Conservation (phyloP, 306 rosid genomes). For the Begonia masoniana region DNA sequence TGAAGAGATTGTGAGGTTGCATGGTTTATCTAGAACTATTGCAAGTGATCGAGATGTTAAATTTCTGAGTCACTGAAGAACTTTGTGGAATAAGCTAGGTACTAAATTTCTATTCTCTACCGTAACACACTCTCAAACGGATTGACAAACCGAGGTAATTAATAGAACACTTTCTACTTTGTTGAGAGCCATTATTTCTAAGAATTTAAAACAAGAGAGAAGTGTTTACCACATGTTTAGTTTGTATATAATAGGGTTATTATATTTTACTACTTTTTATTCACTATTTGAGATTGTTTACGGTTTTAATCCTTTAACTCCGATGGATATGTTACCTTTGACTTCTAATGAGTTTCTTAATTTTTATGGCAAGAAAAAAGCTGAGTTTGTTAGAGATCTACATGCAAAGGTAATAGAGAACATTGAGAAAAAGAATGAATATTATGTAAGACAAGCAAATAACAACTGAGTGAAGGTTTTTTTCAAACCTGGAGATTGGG, state of each 20-base stretch:
- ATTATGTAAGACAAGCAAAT: too few relatives aligned
- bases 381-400: too few relatives aligned
- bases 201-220: background rate
- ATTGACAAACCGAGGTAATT: background rate
- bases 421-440: too few relatives aligned
- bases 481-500: too few relatives aligned
- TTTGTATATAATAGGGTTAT: background rate
- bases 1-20: background rate
- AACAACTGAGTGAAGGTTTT: too few relatives aligned
- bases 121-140: background rate
- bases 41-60: background rate
- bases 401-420: too few relatives aligned
- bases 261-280: background rate
- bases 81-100: background rate
- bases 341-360: background rate
- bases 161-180: background rate
- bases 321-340: background rate
- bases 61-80: constrained; percentile 4
- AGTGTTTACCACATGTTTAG: background rate
- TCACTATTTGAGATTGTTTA: background rate
- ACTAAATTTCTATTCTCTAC: background rate
- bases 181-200: background rate
- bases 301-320: background rate
- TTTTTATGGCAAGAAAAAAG: background rate
- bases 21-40: background rate